These are phyloP conservation scores for Saccharomyces pastorianus DNA, from an alignment of 1,139 yeast genomes.

Conservation along the genomic window DNA sequence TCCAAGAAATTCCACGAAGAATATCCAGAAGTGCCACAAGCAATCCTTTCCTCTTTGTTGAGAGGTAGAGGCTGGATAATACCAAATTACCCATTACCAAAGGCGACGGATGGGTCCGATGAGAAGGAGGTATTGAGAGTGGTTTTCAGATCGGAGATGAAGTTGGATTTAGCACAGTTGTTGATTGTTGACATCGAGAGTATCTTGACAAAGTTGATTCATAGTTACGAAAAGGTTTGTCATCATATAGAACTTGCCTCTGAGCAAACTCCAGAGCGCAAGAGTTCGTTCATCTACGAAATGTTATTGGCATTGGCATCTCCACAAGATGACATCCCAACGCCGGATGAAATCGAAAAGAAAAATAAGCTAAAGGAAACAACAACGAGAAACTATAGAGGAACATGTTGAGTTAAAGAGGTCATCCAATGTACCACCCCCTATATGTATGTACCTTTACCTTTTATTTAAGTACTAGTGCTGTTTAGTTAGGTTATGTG, in stretches of 20 bases:
- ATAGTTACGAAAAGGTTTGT: conserved; percentile 28
- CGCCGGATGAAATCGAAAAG: neutral
- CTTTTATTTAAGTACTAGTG: neutral
- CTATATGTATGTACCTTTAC: neutral
- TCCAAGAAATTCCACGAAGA: conserved; percentile 47
- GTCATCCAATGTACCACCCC: neutral
- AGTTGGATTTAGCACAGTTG: conserved; percentile 64
- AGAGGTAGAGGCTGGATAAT: conserved; percentile 81
- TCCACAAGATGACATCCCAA: conserved; percentile 14
- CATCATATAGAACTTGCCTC: neutral
- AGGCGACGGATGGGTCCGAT: conserved; percentile 35
- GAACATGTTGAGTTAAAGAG: conserved; percentile 2
- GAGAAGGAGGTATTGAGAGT: conserved; percentile 67
- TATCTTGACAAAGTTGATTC: conserved; percentile 47
- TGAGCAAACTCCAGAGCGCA: conserved; percentile 1
- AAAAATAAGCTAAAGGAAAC: conserved; percentile 2
- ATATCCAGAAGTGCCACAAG: conserved; percentile 83
- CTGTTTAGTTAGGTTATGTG: neutral
- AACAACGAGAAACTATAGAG: conserved; percentile 5
- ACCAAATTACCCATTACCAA: conserved; percentile 85
- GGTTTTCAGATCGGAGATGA: conserved; percentile 68
- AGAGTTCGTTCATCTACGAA: conserved; percentile 13
- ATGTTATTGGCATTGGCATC: conserved; percentile 22
- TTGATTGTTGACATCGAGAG: conserved; percentile 58
- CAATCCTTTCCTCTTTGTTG: conserved; percentile 60